Conservation (phyloP, 2,329 filamentous ascomycete species). For the Pseudogymnoascus sp. region DNA sequence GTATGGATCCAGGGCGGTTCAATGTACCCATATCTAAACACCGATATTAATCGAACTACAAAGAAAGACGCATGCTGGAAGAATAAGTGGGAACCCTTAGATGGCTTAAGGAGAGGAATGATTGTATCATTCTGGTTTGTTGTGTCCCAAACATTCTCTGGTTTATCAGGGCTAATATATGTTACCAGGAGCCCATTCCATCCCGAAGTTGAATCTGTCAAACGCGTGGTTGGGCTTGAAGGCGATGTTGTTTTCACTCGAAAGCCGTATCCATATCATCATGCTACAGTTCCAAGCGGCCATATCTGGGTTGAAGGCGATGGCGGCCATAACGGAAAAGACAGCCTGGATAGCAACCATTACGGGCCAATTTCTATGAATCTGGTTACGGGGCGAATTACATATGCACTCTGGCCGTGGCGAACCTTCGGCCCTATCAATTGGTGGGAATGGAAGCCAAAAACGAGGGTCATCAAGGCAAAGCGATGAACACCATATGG, state of each 20-base stretch:
- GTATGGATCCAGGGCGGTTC: constrained; percentile 52
- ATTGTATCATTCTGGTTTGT: constrained; percentile 60
- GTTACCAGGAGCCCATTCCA: constrained; percentile 55
- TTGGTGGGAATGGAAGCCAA: constrained; percentile 44
- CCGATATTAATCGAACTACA: constrained; percentile 49
- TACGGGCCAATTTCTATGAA: constrained; percentile 76
- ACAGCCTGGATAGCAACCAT: constrained; percentile 74
- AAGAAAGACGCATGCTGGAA: constrained; percentile 48
- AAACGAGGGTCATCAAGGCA: constrained; percentile 35
- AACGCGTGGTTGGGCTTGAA: constrained; percentile 72
- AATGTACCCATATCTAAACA: constrained; percentile 72
- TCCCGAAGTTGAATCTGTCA: constrained; percentile 63
- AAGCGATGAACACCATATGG: constrained; percentile 14
- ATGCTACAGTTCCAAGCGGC: constrained; percentile 62
- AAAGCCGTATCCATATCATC: constrained; percentile 46
- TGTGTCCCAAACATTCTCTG: neutral
- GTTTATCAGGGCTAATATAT: neutral
- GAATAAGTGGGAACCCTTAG: constrained; percentile 49
- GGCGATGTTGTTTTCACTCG: constrained; percentile 67
- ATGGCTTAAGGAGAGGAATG: constrained; percentile 60
- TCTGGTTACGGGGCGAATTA: constrained; percentile 66
- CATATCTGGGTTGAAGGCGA: constrained; percentile 97
- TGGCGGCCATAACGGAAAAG: constrained; percentile 49
- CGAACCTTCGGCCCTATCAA: constrained; percentile 47
- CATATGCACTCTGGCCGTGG: constrained; percentile 62